Base-by-base conservation (phyloP, 805 yeast species). In the Wickerhamomyces strasburgensis region DNA sequence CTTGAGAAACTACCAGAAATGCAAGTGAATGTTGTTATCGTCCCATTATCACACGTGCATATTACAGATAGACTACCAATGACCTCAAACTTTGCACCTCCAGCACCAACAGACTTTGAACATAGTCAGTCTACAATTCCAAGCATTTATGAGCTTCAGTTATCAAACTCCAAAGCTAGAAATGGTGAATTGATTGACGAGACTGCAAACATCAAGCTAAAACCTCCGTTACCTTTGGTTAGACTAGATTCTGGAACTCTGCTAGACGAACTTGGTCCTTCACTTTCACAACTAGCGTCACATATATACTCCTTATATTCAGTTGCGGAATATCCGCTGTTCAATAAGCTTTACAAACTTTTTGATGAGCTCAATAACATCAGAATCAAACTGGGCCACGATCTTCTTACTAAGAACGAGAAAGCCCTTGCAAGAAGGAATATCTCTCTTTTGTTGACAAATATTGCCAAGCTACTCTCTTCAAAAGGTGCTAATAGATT, bases 281-380 rank as follows among this genome's bases (percentile, higher is more conserved):
- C 81, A 2, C 58, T 82, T 44, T 67, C 72, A 15, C 69, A 78
- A 31, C 60, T 84, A 36, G 67, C 77, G 11, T 69, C 82, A 7
- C 84, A 82, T 47, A 72, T 82, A 33, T 83, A 73, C 58, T 75
- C 85, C 0, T 65, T 82, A 49, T 84, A 83, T 59, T 75, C 89
- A 0, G 72, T 75, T 46, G 83, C 84, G 29, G 85, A 83, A 52
- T 79, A 78, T 46, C 62, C 70, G n/a, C 65, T 80, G 30, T 80
- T 73, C 60, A 67, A 69, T 40, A 78, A 75, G 45, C 65, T 84
- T 45, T 60, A 69, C 2, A 58, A 55, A 11, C 63, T 80, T 27
- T 82, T 76, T 56, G 61, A 68, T 29, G 72, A 74, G 32, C 60
- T 84, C 44, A 80, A 80, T 47, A 76, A 76, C 38, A 65, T 75